Evolutionary conservation across 2,329 filamentous ascomycete genomes (phyloP), one percentile per base, ranked within the genome.

Genomic region (Simplicillium aogashimaense): DNA sequence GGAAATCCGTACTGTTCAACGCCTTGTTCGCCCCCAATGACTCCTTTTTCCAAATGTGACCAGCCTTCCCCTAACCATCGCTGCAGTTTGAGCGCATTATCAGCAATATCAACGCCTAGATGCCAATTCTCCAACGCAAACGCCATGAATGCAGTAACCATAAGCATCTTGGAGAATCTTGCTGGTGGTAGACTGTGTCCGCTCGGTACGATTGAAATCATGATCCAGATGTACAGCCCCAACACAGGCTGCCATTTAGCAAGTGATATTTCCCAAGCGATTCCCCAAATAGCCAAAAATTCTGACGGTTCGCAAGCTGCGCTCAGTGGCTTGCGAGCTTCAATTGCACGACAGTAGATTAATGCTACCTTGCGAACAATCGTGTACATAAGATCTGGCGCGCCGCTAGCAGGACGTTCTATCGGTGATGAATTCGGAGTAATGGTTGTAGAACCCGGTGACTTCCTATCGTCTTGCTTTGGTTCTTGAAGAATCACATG

Each of bases 121-220:
- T 67, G 63, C 70, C 70, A 74, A 44, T 69, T 66, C 36, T 72
- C 69, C 28, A 70, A 54, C 1, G 60, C 64, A 40, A 70, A 61
- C 39, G 68, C 66, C 45, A 69, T 60, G 32, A 67, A 55, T 4
- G 60, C 63, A 8, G 61, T 55, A 12, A 64, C 61, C 20, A 69
- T 54, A 43, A 69, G 53, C 29, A 63, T 67, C 57, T 66, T 70
- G 45, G 69, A 59, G 39, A 69, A 68, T 13, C 66, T 59, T 18
- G 63, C 64, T 18, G 65, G 61, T 2, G 62, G 54, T 11, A 58
- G 58, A 4, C 52, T 49, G 35, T 65, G 58, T 33, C 61, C 63
- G 29, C 59, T 55, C 8, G 66, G 59, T 13, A 62, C 55, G 9
- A 72, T 52, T 8, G 63, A 58, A 36, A 72, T 45, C 45, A 67